phyloP scores from a whole-genome alignment of 169 alveolate species.

The Plasmodium knowlesi region DNA sequence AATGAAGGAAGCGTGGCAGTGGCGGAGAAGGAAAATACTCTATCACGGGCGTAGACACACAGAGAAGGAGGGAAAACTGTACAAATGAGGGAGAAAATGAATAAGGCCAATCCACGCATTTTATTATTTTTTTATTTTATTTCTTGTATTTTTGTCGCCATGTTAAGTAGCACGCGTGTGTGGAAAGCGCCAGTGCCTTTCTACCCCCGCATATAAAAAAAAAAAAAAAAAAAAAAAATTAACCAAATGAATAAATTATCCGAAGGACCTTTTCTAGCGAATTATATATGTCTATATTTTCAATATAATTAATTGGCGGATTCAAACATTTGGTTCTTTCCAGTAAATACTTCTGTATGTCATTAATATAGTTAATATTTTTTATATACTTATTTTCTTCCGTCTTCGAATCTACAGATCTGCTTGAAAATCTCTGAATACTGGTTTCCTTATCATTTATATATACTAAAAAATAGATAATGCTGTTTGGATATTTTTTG shows the following conservation, averaged over 20 bases:
- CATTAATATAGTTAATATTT: constrained; percentile 68
- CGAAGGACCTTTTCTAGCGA: constrained; percentile 39
- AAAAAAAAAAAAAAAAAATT: constrained; percentile 6
- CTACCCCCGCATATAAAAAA: not conserved
- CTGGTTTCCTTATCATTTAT: constrained; percentile 64
- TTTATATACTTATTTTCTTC: constrained; percentile 68
- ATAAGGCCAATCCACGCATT: not conserved
- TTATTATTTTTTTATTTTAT: not conserved
- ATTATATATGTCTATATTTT: constrained; percentile 62
- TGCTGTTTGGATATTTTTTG: constrained; percentile 57
- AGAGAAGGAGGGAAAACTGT: not conserved
- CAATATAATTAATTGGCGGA: constrained; percentile 41
- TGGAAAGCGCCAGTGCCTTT: not conserved
- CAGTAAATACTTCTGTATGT: constrained; percentile 41
- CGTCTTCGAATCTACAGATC: constrained; percentile 8
- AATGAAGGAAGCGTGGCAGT: not conserved
- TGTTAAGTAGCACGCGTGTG: not conserved
- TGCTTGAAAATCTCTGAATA: constrained; percentile 55
- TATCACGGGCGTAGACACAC: not conserved
- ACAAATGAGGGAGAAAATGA: not conserved
- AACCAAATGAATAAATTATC: constrained; percentile 13
- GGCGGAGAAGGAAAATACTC: not conserved
- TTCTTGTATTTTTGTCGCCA: not conserved
- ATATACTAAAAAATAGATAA: constrained; percentile 62
- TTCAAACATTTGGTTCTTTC: constrained; percentile 27